Conservation (phyloP, 768 basidiomycete genomes). For the Suillus spraguei region DNA sequence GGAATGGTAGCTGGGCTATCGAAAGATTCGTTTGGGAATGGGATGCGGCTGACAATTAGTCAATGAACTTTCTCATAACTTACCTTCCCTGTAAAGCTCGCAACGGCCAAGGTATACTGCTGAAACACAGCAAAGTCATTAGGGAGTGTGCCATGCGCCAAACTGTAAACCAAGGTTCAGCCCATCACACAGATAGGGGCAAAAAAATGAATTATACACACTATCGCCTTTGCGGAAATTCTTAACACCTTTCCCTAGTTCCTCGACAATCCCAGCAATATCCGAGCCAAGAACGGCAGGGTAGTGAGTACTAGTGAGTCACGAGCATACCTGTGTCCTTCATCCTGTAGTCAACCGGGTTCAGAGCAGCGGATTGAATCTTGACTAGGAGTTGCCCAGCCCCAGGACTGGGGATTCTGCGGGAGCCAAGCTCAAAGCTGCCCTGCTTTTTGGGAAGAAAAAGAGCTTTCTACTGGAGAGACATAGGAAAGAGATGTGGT, state of each 20-base stretch:
- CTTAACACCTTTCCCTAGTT: constrained; percentile 40
- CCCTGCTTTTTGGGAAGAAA: constrained; percentile 30
- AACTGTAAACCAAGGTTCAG: constrained; percentile 25
- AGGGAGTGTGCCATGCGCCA: constrained; percentile 35
- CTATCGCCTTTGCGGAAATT: constrained; percentile 41
- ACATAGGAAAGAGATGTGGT: too few relatives aligned
- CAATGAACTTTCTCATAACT: neutral
- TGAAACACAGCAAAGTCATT: constrained; percentile 41
- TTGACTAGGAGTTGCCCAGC: constrained; percentile 45
- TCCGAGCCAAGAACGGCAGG: constrained; percentile 40
- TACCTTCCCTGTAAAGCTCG: constrained; percentile 41
- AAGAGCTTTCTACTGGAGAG: constrained; percentile 32
- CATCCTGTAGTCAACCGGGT: constrained; percentile 49
- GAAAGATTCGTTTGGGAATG: constrained; percentile 36
- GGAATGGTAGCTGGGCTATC: constrained; percentile 52
- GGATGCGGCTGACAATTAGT: neutral
- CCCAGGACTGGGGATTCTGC: constrained; percentile 35
- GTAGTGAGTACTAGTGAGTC: constrained; percentile 34
- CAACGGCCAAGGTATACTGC: constrained; percentile 38
- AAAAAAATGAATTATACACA: constrained; percentile 37
- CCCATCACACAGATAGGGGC: constrained; percentile 17
- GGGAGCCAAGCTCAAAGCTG: constrained; percentile 31
- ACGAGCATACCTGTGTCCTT: constrained; percentile 33
- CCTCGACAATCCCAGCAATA: constrained; percentile 42
- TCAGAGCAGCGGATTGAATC: constrained; percentile 41